Base-by-base conservation (phyloP, 345 rosid genomes). In the Arabidopsis arenosa region DNA sequence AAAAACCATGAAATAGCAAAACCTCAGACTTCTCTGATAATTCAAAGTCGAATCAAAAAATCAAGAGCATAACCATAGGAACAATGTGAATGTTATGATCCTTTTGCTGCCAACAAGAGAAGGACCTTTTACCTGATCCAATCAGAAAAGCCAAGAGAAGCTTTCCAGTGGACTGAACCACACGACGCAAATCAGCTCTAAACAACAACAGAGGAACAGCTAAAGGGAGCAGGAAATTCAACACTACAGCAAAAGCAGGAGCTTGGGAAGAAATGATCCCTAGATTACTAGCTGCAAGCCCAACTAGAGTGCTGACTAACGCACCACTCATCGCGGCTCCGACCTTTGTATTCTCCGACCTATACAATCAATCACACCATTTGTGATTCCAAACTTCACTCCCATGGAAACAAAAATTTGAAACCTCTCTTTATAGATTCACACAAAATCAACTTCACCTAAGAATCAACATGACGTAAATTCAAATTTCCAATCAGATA, bases 241-340 rank as follows among this genome's bases (percentile, higher is more conserved):
- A 70, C 14, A 91, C 97, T 1, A 84, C 17, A 6, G 85, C 71
- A 60, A 88, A 91, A 5, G 90, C 93, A 2, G 84, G 88, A 58
- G 94, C 87, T 66, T 86, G 89, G 18, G 83, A 83, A 9, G 98
- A 83, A 66, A 93, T 84, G 37, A 93, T 35, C 57, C 98, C 93
- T 47, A 87, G 74, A 77, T 91, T 90, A 65, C 98, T 87, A 18
- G 94, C 96, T 15, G 84, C 90, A 1, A 90, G 91, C 15, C 98
- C 98, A 45, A 91, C 79, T 66, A 91, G 84, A 45, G 93, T 90
- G 87, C 94, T 93, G 55, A 90, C 96, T 49, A 91, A 55, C 8
- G 98, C 98, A 40, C 90, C 96, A 62, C 97, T 91, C 83, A 93
- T 72, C 28, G 90, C 82, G 51, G 93, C 86, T 47, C 98, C 97